Conservation (phyloP, 305 asterid genomes). For the Fraxinus dipetala region DNA sequence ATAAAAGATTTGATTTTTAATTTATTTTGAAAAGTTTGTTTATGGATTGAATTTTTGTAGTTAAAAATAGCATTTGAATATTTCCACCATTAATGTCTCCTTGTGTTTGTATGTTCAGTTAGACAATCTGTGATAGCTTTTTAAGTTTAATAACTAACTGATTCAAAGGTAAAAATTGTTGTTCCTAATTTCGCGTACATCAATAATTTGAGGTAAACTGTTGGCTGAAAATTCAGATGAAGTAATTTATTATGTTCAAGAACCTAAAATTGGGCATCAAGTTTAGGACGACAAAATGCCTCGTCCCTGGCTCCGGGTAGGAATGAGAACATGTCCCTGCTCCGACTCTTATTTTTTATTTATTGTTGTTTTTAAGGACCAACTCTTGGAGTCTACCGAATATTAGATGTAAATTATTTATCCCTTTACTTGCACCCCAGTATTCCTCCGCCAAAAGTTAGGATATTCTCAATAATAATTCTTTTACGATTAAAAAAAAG, state of each 20-base stretch:
- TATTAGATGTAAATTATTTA: too few species aligned
- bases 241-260: not conserved
- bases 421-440: too few species aligned
- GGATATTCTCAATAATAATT: too few species aligned
- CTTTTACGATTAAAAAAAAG: too few species aligned
- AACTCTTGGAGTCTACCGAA: too few species aligned
- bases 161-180: not conserved
- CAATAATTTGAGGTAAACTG: not conserved
- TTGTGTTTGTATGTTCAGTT: slow-evolving; percentile 1
- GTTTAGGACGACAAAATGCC: not conserved
- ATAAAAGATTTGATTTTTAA: slow-evolving; percentile 26
- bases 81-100: slow-evolving; percentile 23
- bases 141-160: not conserved
- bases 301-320: not conserved
- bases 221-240: not conserved
- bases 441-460: too few species aligned
- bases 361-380: not conserved
- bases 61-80: slow-evolving; percentile 22
- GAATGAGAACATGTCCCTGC: not conserved
- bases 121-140: not conserved
- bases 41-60: slow-evolving; percentile 15
- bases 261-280: not conserved
- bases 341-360: not conserved
- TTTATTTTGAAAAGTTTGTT: not conserved
- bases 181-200: not conserved